Evolutionary conservation across 1,284 basidiomycete genomes (phyloP).

Genomic region (Trametes versicolor): DNA sequence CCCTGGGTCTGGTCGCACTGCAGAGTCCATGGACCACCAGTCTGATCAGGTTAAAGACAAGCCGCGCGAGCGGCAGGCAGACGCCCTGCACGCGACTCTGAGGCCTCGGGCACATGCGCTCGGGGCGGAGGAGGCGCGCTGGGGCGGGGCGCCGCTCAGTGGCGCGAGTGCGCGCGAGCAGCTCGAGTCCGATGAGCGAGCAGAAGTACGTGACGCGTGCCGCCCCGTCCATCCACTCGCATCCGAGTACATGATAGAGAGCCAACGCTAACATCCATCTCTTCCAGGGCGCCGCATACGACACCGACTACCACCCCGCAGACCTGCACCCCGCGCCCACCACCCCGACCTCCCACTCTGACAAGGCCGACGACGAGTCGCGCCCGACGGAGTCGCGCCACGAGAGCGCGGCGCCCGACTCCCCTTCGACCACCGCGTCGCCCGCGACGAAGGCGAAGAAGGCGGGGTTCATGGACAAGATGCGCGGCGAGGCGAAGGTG

Average conservation of each 20-base stretch:
- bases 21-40: background rate
- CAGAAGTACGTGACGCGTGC: constrained; percentile 11
- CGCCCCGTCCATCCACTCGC: background rate
- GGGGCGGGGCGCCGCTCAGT: constrained; percentile 33
- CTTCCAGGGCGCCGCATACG: constrained; percentile 37
- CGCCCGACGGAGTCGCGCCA: constrained; percentile 9
- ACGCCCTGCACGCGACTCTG: constrained; percentile 35
- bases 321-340: constrained; percentile 36
- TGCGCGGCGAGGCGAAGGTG: constrained; percentile 64
- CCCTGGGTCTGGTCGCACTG: constrained; percentile 18
- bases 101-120: constrained; percentile 39
- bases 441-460: constrained; percentile 41
- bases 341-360: constrained; percentile 15
- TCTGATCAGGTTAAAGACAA: background rate
- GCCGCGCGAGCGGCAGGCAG: constrained; percentile 29
- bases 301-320: constrained; percentile 45
- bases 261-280: constrained; percentile 10
- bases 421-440: no score
- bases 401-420: no score
- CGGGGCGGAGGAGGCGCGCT: constrained; percentile 36
- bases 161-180: constrained; percentile 30
- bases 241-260: background rate
- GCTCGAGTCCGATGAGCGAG: constrained; percentile 26
- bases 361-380: constrained; percentile 21
- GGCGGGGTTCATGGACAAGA: constrained; percentile 57